Conservation (phyloP, 768 basidiomycete genomes). For the Xerocomellus dryophilus region DNA sequence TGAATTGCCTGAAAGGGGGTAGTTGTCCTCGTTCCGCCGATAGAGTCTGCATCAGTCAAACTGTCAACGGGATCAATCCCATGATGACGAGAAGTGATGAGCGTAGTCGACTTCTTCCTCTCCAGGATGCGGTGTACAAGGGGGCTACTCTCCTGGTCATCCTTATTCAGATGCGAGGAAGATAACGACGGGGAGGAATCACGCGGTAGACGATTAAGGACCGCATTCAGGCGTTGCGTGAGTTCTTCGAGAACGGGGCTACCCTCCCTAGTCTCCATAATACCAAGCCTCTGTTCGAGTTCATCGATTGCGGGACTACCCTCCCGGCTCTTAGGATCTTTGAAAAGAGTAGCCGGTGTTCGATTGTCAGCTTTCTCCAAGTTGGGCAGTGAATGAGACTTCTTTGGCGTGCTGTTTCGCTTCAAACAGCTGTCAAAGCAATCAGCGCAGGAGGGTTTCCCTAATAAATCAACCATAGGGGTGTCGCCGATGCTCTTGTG, state of each 20-base stretch:
- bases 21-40: constrained; percentile 14
- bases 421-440: constrained; percentile 79
- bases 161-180: constrained; percentile 15
- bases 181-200: constrained; percentile 29
- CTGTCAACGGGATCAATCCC: constrained; percentile 2
- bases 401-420: constrained; percentile 41
- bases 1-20: constrained; percentile 8
- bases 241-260: constrained; percentile 56
- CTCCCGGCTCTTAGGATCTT: constrained; percentile 45
- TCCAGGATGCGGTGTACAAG: constrained; percentile 24
- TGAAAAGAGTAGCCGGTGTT: constrained; percentile 46
- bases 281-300: constrained; percentile 58
- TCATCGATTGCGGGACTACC: constrained; percentile 63
- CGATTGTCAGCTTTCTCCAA: constrained; percentile 29
- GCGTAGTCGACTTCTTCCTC: constrained; percentile 17
- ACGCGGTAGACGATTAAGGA: constrained; percentile 36
- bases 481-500: constrained; percentile 66
- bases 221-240: constrained; percentile 42
- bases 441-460: constrained; percentile 72
- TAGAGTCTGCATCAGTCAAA: not conserved
- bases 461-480: constrained; percentile 82
- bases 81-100: constrained; percentile 2
- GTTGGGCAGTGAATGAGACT: constrained; percentile 37
- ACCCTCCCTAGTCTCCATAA: constrained; percentile 49
- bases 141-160: constrained; percentile 27